Conservation (phyloP, 2,329 filamentous ascomycete species). For the Scorias spongiosa region DNA sequence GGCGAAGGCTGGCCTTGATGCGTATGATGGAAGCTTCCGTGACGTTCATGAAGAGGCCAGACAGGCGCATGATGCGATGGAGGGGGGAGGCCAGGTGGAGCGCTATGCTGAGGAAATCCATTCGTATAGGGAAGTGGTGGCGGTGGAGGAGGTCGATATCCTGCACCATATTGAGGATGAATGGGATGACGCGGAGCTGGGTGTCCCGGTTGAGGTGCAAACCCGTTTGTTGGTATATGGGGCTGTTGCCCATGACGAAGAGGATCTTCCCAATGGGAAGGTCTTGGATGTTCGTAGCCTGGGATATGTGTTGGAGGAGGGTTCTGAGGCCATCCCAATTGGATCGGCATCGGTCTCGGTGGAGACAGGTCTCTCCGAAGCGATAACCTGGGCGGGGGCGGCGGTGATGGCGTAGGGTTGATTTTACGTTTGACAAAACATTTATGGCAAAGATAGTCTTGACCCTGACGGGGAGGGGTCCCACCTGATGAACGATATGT, state of each 20-base stretch:
- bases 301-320: slow-evolving; percentile 4
- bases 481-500: background rate
- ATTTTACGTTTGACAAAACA: slow-evolving; percentile 32
- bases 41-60: slow-evolving; percentile 10
- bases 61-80: background rate
- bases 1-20: background rate
- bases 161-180: background rate
- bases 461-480: slow-evolving; percentile 6
- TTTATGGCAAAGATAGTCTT: slow-evolving; percentile 31
- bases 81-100: background rate
- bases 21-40: slow-evolving; percentile 6
- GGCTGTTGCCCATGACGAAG: background rate
- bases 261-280: background rate
- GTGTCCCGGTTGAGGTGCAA: background rate
- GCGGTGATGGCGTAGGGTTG: slow-evolving; percentile 21
- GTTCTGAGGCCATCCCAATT: slow-evolving; percentile 10
- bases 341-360: slow-evolving; percentile 11
- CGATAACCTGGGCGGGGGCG: slow-evolving; percentile 7
- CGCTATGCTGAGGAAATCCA: background rate
- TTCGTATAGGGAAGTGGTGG: background rate
- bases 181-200: background rate
- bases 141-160: slow-evolving; percentile 3
- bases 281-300: background rate
- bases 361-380: slow-evolving; percentile 11
- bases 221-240: background rate